These are phyloP conservation scores for Colletotrichum tropicale DNA, from an alignment of 2,329 filamentous ascomycete species.

Conservation along the genomic window DNA sequence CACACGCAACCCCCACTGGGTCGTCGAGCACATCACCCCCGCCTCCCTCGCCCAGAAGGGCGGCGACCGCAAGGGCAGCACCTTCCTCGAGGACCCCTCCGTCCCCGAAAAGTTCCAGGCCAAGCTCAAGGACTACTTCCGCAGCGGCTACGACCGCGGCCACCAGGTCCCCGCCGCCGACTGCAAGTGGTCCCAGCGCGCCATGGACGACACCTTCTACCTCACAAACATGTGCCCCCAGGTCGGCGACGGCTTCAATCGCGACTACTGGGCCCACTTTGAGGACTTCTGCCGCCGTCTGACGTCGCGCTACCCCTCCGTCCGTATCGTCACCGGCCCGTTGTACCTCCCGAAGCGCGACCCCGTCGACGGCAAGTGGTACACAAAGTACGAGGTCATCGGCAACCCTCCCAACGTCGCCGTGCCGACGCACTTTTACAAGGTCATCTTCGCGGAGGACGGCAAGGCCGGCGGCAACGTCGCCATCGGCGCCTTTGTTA, in stretches of 20 bases:
- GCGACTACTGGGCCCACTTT: constrained; percentile 99
- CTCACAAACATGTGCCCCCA: constrained; percentile 98
- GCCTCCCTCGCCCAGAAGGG: constrained; percentile 76
- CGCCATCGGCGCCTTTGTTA: constrained; percentile 89
- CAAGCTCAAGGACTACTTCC: constrained; percentile 90
- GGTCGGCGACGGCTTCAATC: constrained; percentile 97
- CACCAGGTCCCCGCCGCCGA: constrained; percentile 98
- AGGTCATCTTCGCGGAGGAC: constrained; percentile 96
- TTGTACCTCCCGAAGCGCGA: constrained; percentile 90
- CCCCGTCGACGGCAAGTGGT: constrained; percentile 87
- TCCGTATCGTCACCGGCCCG: constrained; percentile 91
- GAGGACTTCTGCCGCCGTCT: constrained; percentile 94
- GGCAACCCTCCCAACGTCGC: constrained; percentile 92
- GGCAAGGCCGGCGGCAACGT: constrained; percentile 73
- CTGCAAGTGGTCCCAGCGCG: constrained; percentile 90
- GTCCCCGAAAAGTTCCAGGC: constrained; percentile 90
- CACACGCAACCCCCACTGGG: constrained; percentile 92
- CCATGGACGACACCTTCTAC: constrained; percentile 95
- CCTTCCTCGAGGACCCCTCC: constrained; percentile 79
- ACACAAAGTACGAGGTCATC: constrained; percentile 94
- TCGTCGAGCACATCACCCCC: constrained; percentile 94
- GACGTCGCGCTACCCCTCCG: constrained; percentile 80
- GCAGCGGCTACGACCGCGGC: constrained; percentile 92
- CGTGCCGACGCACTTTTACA: constrained; percentile 98
- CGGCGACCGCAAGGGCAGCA: constrained; percentile 83